phyloP scores from a whole-genome alignment of 768 basidiomycete species.

The Mycena filopes region DNA sequence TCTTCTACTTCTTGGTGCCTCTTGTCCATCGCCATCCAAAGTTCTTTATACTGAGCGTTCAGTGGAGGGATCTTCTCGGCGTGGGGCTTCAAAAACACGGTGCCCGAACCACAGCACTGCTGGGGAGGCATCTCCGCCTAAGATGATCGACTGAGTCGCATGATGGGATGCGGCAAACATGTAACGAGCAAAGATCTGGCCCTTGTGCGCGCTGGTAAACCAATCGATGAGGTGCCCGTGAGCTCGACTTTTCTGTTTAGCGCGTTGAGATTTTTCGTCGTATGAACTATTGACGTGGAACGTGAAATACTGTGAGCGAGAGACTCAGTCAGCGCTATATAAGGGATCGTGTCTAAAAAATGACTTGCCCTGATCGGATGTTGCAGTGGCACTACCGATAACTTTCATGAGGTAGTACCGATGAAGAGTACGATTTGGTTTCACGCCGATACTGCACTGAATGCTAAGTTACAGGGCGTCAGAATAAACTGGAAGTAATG shows the following conservation, averaged over 20 bases:
- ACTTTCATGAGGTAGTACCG: constrained; percentile 27
- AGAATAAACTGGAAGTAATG: background rate
- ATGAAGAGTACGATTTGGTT: constrained; percentile 15
- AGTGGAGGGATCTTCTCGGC: constrained; percentile 27
- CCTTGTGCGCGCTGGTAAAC: constrained; percentile 1
- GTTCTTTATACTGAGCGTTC: constrained; percentile 34
- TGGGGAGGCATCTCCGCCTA: constrained; percentile 25
- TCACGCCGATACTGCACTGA: constrained; percentile 13
- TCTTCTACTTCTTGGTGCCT: constrained; percentile 33
- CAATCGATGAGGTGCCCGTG: constrained; percentile 27
- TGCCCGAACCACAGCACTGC: constrained; percentile 37
- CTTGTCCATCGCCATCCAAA: constrained; percentile 35
- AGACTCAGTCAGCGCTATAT: too few species aligned
- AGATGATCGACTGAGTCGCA: constrained; percentile 32
- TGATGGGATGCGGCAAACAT: constrained; percentile 30
- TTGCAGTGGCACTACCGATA: constrained; percentile 1
- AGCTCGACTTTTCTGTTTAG: constrained; percentile 15
- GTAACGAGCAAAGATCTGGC: constrained; percentile 2
- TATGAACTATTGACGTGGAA: too few species aligned
- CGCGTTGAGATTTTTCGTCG: background rate
- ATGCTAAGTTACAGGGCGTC: constrained; percentile 9
- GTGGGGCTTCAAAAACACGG: constrained; percentile 28
- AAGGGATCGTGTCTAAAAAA: too few species aligned
- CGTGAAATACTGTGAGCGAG: too few species aligned
- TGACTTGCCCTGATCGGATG: background rate